Evolutionary conservation across 208 protist species (phyloP).

Genomic region (Zelonia costaricensis): DNA sequence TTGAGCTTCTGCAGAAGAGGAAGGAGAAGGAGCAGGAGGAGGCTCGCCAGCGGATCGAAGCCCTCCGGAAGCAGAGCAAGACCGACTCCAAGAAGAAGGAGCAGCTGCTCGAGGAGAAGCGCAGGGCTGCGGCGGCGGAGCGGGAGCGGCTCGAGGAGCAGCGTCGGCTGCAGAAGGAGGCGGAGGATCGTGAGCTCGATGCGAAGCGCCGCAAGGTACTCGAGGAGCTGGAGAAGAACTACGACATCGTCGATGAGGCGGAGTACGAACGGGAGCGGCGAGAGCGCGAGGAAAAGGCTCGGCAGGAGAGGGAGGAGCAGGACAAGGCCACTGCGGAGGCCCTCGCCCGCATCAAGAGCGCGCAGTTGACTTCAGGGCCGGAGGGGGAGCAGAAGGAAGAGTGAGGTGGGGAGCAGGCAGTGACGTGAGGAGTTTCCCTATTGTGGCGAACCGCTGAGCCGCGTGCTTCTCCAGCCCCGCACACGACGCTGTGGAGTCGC

Average conservation of each 20-base stretch:
- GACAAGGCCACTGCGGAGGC: slow-evolving; percentile 20
- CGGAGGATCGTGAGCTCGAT: slow-evolving; percentile 42
- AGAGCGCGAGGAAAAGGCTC: slow-evolving; percentile 29
- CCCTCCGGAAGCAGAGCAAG: slow-evolving; percentile 14
- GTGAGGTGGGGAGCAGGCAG: neutral
- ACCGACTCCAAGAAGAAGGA: slow-evolving; percentile 31
- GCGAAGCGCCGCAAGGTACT: slow-evolving; percentile 47
- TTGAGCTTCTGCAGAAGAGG: slow-evolving; percentile 27
- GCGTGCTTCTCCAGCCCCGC: too few species aligned
- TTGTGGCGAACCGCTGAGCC: too few species aligned
- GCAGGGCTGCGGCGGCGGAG: slow-evolving; percentile 35
- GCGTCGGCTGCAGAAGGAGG: slow-evolving; percentile 47
- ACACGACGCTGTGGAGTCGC: too few species aligned
- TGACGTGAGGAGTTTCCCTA: neutral
- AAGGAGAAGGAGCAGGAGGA: slow-evolving; percentile 35
- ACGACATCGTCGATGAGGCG: slow-evolving; percentile 54
- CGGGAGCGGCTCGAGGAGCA: slow-evolving; percentile 39
- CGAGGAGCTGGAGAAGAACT: slow-evolving; percentile 59
- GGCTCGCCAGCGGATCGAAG: slow-evolving; percentile 18
- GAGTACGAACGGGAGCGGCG: slow-evolving; percentile 41
- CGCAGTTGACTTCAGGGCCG: slow-evolving; percentile 1
- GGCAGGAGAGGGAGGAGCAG: slow-evolving; percentile 45
- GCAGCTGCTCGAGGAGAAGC: slow-evolving; percentile 34
- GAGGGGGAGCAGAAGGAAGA: neutral
- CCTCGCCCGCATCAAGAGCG: slow-evolving; percentile 15